A percentile compares a stretch with the other conserved stretches of the same genome.
Conservation (phyloP, 225 moss, liverwort and hornwort species). For the Pleurozium schreberi region DNA sequence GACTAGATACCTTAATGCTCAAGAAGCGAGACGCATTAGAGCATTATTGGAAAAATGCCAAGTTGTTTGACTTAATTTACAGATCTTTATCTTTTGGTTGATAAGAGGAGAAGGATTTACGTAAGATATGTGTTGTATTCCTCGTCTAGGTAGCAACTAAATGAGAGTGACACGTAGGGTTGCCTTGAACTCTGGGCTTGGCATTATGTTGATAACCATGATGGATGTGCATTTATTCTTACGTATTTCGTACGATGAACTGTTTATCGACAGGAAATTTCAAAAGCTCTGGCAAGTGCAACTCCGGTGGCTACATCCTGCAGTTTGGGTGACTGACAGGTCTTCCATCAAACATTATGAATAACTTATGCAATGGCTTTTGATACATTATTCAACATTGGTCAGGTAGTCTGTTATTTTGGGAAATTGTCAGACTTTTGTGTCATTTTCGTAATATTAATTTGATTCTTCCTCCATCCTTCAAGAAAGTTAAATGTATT, state of each 20-base stretch:
- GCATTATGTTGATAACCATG: background rate
- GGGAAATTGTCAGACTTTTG: background rate
- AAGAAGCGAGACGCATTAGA: no score
- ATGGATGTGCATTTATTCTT: background rate
- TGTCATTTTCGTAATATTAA: background rate
- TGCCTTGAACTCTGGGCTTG: background rate
- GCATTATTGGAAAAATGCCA: no score
- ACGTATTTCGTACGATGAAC: background rate
- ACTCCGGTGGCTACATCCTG: conserved; percentile 16
- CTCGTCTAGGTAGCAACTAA: background rate
- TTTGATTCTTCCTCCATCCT: background rate
- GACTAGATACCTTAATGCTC: no score
- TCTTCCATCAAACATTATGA: background rate
- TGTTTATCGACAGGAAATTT: conserved; percentile 10
- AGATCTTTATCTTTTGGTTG: no score
- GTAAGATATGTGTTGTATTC: background rate
- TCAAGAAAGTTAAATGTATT: background rate
- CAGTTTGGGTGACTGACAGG: background rate
- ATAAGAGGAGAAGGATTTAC: background rate
- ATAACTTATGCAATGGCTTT: background rate
- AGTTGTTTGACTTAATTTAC: no score
- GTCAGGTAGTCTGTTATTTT: background rate
- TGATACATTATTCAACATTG: background rate
- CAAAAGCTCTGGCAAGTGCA: conserved; percentile 17
- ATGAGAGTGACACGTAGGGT: background rate